Evolutionary conservation across 73 alveolate genomes (phyloP).

Genomic region (Paramecium biaurelia): DNA sequence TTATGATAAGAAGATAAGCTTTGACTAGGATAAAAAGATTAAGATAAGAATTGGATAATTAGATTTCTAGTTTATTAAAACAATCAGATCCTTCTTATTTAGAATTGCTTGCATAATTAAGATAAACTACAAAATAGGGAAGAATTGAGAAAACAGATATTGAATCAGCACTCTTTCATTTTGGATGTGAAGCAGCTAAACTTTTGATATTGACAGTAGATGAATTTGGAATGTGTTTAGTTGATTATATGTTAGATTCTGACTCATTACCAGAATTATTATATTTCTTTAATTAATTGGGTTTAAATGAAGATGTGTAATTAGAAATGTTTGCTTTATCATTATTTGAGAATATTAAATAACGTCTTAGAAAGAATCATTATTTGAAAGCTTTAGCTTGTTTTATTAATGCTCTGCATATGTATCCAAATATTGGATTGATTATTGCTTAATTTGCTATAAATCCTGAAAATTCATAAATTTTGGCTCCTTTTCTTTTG

Average conservation of each 20-base stretch:
- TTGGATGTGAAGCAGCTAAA: background rate
- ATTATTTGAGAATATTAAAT: constrained; percentile 21
- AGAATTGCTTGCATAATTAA: background rate
- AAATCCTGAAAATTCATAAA: background rate
- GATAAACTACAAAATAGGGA: background rate
- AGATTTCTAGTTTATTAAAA: background rate
- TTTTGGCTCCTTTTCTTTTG: background rate
- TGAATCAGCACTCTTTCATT: background rate
- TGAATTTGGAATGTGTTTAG: constrained; percentile 37
- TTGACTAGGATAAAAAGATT: background rate
- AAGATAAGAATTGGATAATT: background rate
- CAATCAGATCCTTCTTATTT: background rate
- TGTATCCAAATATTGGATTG: background rate
- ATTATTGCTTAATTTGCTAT: constrained; percentile 6
- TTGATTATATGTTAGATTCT: constrained; percentile 4
- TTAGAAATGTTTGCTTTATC: background rate
- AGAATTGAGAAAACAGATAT: background rate
- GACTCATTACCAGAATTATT: constrained; percentile 17
- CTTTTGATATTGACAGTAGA: background rate
- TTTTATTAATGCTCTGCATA: background rate
- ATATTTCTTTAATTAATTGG: background rate
- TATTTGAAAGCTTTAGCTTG: constrained; percentile 1
- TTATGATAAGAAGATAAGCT: background rate
- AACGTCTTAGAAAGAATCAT: constrained; percentile 26
- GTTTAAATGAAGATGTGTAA: background rate